These are phyloP conservation scores for Sinapis alba DNA, from an alignment of 441 rosid species.

Conservation along the genomic window DNA sequence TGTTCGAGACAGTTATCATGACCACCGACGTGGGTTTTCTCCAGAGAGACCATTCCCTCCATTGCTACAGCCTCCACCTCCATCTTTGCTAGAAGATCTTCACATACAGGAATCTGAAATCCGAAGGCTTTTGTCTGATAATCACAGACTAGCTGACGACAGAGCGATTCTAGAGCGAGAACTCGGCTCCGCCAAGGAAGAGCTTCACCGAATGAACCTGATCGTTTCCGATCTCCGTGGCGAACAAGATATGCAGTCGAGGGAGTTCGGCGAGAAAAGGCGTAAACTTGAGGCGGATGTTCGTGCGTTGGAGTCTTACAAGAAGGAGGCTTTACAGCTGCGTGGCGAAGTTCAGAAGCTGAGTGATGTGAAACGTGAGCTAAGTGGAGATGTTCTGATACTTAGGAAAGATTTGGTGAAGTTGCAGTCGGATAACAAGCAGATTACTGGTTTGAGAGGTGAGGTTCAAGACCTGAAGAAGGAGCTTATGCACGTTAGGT, in stretches of 20 bases:
- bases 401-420: slow-evolving; percentile 69
- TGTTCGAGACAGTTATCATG: slow-evolving; percentile 59
- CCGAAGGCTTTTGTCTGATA: slow-evolving; percentile 74
- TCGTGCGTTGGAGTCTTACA: slow-evolving; percentile 81
- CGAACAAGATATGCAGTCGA: slow-evolving; percentile 67
- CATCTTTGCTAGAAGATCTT: slow-evolving; percentile 86
- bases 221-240: slow-evolving; percentile 64
- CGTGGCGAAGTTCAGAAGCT: slow-evolving; percentile 81
- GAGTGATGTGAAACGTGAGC: slow-evolving; percentile 66
- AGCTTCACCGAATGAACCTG: slow-evolving; percentile 80
- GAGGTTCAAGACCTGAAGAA: slow-evolving; percentile 80
- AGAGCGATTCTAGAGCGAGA: slow-evolving; percentile 74
- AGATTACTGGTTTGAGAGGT: slow-evolving; percentile 65
- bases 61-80: slow-evolving; percentile 83
- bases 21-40: slow-evolving; percentile 64
- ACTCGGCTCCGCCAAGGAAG: slow-evolving; percentile 84
- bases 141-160: slow-evolving; percentile 76
- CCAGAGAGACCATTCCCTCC: slow-evolving; percentile 66
- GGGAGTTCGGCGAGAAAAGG: slow-evolving; percentile 84
- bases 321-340: slow-evolving; percentile 69
- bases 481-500: slow-evolving; percentile 96
- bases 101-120: slow-evolving; percentile 82
- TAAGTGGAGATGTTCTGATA: slow-evolving; percentile 70
- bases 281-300: slow-evolving; percentile 88
- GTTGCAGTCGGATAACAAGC: slow-evolving; percentile 76